Conservation (phyloP, 179 eudicot genomes). For the Corrigiola litoralis region DNA sequence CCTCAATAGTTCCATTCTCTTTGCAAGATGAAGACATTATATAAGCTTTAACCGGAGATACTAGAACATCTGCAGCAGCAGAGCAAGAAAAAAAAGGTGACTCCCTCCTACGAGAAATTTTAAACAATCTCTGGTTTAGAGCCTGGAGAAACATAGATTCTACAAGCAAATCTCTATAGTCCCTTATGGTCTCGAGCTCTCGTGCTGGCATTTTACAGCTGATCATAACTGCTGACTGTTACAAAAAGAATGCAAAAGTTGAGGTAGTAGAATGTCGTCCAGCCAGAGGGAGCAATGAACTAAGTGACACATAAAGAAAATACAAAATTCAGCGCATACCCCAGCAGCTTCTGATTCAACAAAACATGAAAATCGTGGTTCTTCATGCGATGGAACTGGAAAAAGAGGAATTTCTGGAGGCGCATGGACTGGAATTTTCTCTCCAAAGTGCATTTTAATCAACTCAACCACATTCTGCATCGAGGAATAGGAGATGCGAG, state of each 20-base stretch:
- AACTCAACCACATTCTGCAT: constrained; percentile 71
- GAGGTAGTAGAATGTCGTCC: not conserved
- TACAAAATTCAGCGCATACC: constrained; percentile 38
- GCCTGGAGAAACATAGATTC: constrained; percentile 84
- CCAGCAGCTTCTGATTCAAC: constrained; percentile 92
- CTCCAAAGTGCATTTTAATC: constrained; percentile 64
- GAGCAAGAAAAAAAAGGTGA: constrained; percentile 85
- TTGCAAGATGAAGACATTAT: constrained; percentile 82
- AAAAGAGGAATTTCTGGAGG: constrained; percentile 49
- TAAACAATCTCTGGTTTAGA: constrained; percentile 75
- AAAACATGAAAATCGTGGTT: constrained; percentile 76
- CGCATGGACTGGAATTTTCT: constrained; percentile 36
- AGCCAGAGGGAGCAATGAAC: not conserved
- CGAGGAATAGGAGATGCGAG: constrained; percentile 3
- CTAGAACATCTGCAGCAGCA: constrained; percentile 67
- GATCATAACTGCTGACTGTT: constrained; percentile 86
- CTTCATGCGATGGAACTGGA: constrained; percentile 68
- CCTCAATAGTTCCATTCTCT: constrained; percentile 68
- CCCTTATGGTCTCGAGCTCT: constrained; percentile 67
- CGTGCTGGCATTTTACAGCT: constrained; percentile 71
- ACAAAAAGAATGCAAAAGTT: constrained; percentile 8
- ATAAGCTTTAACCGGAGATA: constrained; percentile 62
- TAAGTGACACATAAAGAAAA: not conserved
- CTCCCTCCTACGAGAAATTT: constrained; percentile 66
- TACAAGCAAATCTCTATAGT: constrained; percentile 72